These are phyloP conservation scores for Arthrinium puccinioides DNA, from an alignment of 2,329 filamentous ascomycete species.

Conservation along the genomic window DNA sequence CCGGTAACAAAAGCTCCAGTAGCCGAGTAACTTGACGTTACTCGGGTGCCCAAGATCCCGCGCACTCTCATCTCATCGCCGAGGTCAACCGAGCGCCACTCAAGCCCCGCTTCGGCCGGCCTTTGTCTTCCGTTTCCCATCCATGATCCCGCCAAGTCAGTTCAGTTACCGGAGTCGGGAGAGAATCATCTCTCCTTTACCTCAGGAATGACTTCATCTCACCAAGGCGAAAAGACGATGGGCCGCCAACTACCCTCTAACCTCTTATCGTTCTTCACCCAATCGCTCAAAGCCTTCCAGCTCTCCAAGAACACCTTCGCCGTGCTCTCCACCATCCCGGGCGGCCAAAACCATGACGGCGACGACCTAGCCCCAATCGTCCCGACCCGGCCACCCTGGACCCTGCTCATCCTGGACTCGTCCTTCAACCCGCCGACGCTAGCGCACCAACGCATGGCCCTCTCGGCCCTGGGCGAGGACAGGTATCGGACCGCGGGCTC, in stretches of 20 bases:
- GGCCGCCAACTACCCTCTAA: background rate
- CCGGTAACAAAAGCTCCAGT: no score
- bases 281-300: conserved; percentile 37
- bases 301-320: conserved; percentile 33
- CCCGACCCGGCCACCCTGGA: conserved; percentile 14
- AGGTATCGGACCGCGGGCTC: conserved; percentile 13
- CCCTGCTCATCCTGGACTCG: conserved; percentile 55
- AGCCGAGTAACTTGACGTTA: no score
- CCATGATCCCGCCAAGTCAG: no score
- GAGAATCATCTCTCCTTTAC: no score
- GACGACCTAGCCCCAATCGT: background rate
- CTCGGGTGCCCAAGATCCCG: no score
- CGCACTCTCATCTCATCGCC: no score
- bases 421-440: conserved; percentile 62
- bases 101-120: no score
- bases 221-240: no score
- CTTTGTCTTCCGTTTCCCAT: no score
- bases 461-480: conserved; percentile 33
- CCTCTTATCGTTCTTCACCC: conserved; percentile 33
- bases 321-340: conserved; percentile 24
- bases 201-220: no score
- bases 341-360: background rate
- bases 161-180: no score
- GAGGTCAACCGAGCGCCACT: no score
- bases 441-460: conserved; percentile 52